Base-by-base conservation (phyloP, 352 stramenopile genomes). In the Achlya hypogyna region DNA sequence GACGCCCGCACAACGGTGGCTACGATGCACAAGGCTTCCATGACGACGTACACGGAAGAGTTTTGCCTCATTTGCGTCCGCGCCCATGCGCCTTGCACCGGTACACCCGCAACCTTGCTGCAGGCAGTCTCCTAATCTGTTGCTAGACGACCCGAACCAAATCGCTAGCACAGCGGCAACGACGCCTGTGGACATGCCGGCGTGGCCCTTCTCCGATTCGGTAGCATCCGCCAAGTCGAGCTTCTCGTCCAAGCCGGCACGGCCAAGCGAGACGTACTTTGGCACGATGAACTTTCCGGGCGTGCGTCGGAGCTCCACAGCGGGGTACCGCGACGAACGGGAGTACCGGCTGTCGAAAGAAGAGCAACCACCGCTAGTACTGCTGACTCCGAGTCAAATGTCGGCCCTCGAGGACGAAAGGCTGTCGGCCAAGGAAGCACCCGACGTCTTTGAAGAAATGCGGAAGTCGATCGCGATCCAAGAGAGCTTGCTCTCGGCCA, bases 391-490 rank as follows among this genome's bases (percentile, higher is more conserved):
- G 10, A n/a, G 22, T 8, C 56, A 64, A 25, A 23, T 23, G 31
- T 25, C 56, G 25, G 20, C 56, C 20, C 29, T 23, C 22, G 35
- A 64, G n/a, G 31, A 9, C 35, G 20, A 27, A 18, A 53, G 1
- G n/a, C 14, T 25, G 10, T 62, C 56, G 4, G 40, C 52, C 2
- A 52, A 52, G 16, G 20, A 28, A 28, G 54, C 45, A 16, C 18
- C 12, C 10, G 28, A 67, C 28, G 60, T 67, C 6, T 67, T 67
- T 67, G 38, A 67, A 25, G 60, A 67, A 20, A 67, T 67, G 60
- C 60, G 60, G 42, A 67, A 67, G 20, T 67, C 60, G 47, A 67
- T 67, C 47, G 60, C 60, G 34, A 67, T 67, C 34, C 60, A 67
- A 58, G 60, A 67, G 45, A 67, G 32, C 51, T 32, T 67, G 23